phyloP scores from a whole-genome alignment of 495 filamentous ascomycete genomes.

The Daldinia vernicosa region DNA sequence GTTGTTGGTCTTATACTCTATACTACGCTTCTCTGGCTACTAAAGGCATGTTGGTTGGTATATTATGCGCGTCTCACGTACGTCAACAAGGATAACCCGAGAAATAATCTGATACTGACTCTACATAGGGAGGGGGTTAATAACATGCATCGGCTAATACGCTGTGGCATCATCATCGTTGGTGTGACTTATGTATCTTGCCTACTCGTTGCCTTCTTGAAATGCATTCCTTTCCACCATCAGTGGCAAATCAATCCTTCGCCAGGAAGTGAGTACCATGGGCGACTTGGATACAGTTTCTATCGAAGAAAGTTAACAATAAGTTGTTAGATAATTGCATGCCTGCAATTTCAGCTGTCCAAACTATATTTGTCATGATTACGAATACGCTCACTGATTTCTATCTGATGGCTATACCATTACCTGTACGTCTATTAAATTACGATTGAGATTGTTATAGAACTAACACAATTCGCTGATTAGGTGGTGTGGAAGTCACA shows the following conservation, averaged over 20 bases:
- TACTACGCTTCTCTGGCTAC: conserved; percentile 62
- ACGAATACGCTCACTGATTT: conserved; percentile 64
- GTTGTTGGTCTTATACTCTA: conserved; percentile 67
- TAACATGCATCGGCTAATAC: conserved; percentile 57
- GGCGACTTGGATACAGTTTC: not conserved
- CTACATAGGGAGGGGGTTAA: conserved; percentile 51
- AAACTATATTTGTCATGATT: conserved; percentile 51
- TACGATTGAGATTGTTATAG: conserved; percentile 16
- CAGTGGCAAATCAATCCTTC: conserved; percentile 68
- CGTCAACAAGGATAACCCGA: not conserved
- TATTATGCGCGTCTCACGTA: conserved; percentile 67
- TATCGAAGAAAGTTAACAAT: not conserved
- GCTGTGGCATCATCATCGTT: conserved; percentile 57
- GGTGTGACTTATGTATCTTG: conserved; percentile 60
- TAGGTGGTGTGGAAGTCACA: conserved; percentile 65
- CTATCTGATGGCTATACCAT: conserved; percentile 64
- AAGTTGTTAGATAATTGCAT: conserved; percentile 35
- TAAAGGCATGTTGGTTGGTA: conserved; percentile 67
- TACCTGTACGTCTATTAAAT: conserved; percentile 48
- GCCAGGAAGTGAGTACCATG: conserved; percentile 60
- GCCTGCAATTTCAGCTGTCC: conserved; percentile 48
- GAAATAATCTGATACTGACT: not conserved
- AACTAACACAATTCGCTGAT: not conserved
- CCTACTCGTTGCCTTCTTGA: conserved; percentile 51
- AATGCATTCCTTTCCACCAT: conserved; percentile 59